Conservation (phyloP, 352 stramenopile species). For the Halophytophthora batemanensis region DNA sequence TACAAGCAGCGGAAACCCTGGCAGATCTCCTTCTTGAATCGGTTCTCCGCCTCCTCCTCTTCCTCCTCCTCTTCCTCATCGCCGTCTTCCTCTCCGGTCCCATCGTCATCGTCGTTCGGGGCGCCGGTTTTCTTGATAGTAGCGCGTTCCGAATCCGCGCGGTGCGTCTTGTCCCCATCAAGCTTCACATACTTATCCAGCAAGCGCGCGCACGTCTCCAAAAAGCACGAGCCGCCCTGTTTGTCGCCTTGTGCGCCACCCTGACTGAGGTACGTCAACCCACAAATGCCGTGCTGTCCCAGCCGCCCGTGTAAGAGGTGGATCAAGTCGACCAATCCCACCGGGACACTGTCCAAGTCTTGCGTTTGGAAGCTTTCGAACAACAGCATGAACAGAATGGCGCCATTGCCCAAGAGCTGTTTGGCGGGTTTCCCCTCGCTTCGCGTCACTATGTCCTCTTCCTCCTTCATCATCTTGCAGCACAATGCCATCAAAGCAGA, state of each 20-base stretch:
- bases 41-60: conserved; percentile 17
- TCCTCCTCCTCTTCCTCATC: conserved; percentile 9
- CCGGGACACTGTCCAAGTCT: conserved; percentile 1
- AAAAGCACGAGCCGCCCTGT: conserved; percentile 26
- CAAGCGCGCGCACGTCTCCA: conserved; percentile 35
- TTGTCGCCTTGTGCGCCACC: conserved; percentile 7
- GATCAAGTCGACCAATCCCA: conserved; percentile 22
- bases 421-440: conserved; percentile 41
- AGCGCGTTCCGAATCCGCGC: conserved; percentile 8
- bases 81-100: conserved; percentile 5
- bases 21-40: conserved; percentile 48
- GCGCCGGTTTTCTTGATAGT: not conserved
- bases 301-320: conserved; percentile 44
- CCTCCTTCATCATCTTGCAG: conserved; percentile 64
- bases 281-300: conserved; percentile 43
- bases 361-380: conserved; percentile 21
- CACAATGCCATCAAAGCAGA: conserved; percentile 42
- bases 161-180: not conserved
- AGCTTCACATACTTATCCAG: conserved; percentile 29
- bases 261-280: conserved; percentile 30
- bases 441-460: conserved; percentile 46
- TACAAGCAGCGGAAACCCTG: conserved; percentile 79
- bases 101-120: conserved; percentile 2
- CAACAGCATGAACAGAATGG: conserved; percentile 50
- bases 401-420: conserved; percentile 47